Conservation (phyloP, 2,329 filamentous ascomycete genomes). For the Aureobasidium vineae region DNA sequence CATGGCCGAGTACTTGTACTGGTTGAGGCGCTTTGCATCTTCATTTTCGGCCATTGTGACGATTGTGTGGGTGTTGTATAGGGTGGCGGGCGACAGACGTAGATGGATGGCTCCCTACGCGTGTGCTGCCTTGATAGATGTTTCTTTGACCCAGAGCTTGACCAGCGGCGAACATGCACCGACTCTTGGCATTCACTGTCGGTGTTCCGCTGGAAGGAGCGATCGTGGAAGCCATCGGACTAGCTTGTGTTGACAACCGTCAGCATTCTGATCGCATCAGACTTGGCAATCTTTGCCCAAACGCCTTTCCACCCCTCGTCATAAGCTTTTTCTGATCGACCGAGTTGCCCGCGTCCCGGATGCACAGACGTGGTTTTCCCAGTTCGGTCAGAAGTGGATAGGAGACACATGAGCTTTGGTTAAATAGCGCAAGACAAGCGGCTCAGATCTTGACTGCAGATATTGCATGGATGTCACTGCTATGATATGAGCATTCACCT, state of each 20-base stretch:
- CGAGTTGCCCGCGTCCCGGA: background rate
- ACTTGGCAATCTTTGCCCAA: background rate
- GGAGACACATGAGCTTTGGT: background rate
- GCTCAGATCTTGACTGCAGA: background rate
- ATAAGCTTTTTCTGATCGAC: background rate
- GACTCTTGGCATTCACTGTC: background rate
- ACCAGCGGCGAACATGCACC: slow-evolving; percentile 16
- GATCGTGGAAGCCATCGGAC: too few relatives aligned
- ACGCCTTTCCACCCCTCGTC: background rate
- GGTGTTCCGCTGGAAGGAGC: too few relatives aligned
- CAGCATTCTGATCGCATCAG: background rate
- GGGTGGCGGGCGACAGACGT: slow-evolving; percentile 26
- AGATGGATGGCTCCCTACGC: slow-evolving; percentile 23
- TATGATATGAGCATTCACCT: background rate
- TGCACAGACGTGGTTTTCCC: slow-evolving; percentile 9
- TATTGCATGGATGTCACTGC: background rate
- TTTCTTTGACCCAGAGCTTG: slow-evolving; percentile 14
- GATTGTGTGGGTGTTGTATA: background rate
- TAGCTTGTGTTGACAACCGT: too few relatives aligned
- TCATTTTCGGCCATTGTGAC: slow-evolving; percentile 37
- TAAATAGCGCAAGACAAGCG: background rate
- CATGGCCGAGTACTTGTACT: slow-evolving; percentile 59
- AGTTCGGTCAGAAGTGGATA: background rate
- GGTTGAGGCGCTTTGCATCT: slow-evolving; percentile 39
- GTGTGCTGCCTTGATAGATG: slow-evolving; percentile 26